Base-by-base conservation (phyloP, 73 alveolate species). In the Stentor coeruleus region DNA sequence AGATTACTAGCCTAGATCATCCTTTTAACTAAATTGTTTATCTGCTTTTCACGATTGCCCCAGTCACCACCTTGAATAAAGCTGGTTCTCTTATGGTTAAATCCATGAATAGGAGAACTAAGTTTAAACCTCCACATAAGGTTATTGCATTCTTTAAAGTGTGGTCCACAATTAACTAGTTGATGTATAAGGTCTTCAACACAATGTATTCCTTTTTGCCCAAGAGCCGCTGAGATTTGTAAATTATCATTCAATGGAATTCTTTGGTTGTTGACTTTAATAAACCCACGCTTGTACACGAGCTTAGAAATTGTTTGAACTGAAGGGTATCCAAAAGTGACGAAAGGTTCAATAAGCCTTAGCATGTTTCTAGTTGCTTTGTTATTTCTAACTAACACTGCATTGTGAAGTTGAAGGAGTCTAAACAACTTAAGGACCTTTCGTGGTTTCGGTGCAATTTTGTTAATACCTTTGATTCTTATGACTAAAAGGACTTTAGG, bases 141-240 rank as follows among this genome's bases (percentile, higher is more conserved):
- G 87, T 91, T 91, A 92, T 93, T 95, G 66, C 97, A 98, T 93
- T 93, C 97, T 89, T 93, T 95, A 93, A 95, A 95, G 90, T 93
- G 96, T 39, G 98, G 95, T 49, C 99, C 99, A 59, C 83, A 91
- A 39, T 95, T 91, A 80, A 95, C 80, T 81, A 97, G 90, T 92
- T 97, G 99, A 93, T 95, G 97, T 39, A 96, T 92, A 58, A 96
- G 93, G 86, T 96, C 99, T 87, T 97, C 99, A 85, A 97, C 91
- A 87, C 98, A 92, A 42, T 90, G 83, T 82, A 95, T 92, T 59
- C 98, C 98, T 81, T 88, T 86, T 89, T 97, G 95, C 66, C 98
- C 98, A 76, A 97, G 94, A 3, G 89, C 87, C 74, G 90, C 81
- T 87, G 92, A 98, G 80, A 97, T 91, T 88, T 93, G 88, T 74